These are phyloP conservation scores for Apiotrichum sp. DNA, from an alignment of 1,284 basidiomycete species.

Conservation along the genomic window DNA sequence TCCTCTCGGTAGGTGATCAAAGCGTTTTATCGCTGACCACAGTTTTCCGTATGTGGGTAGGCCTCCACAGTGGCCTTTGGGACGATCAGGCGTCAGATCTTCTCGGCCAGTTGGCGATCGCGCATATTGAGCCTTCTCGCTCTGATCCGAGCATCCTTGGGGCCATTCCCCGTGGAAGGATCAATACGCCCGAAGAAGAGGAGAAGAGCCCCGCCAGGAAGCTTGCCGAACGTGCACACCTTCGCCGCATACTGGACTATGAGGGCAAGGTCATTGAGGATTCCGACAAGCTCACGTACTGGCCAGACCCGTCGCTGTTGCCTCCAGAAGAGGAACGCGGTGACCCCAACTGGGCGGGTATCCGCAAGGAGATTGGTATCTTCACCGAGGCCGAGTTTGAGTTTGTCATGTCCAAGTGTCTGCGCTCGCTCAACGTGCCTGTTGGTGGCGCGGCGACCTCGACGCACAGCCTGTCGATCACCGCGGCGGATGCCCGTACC, in stretches of 20 bases:
- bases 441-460: constrained; percentile 38
- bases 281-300: constrained; percentile 55
- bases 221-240: constrained; percentile 23
- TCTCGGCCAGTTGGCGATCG: constrained; percentile 63
- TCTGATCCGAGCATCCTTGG: constrained; percentile 63
- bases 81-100: constrained; percentile 69
- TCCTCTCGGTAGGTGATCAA: constrained; percentile 53
- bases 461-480: constrained; percentile 42
- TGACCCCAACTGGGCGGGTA: constrained; percentile 64
- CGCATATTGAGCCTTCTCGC: constrained; percentile 64
- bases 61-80: constrained; percentile 73
- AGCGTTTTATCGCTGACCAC: background rate
- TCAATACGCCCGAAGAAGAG: constrained; percentile 38
- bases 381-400: constrained; percentile 83
- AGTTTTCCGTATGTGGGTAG: constrained; percentile 73
- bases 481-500: constrained; percentile 52
- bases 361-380: constrained; percentile 76
- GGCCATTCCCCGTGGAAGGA: constrained; percentile 52
- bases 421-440: constrained; percentile 69
- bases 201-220: constrained; percentile 26
- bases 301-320: constrained; percentile 31
- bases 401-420: constrained; percentile 75
- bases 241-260: constrained; percentile 29
- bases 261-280: constrained; percentile 37
- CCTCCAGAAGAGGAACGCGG: constrained; percentile 55